Conservation (phyloP, 208 protist species). For the Acanthamoeba lenticulata region DNA sequence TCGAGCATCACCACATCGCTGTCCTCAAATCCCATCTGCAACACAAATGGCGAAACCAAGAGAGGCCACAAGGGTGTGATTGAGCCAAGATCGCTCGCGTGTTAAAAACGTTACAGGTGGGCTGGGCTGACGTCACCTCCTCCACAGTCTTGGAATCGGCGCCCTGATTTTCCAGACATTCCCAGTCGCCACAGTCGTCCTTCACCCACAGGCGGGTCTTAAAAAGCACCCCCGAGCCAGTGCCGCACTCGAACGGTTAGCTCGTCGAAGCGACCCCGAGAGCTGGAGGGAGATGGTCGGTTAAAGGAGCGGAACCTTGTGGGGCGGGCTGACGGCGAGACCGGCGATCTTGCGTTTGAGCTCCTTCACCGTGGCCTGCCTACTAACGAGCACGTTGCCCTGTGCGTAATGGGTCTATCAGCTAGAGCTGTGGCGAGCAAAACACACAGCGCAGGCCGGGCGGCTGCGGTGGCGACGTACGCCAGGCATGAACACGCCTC, state of each 20-base stretch:
- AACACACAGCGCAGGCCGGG: no score
- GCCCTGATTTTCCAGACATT: neutral
- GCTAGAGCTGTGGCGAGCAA: no score
- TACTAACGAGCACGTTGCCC: neutral
- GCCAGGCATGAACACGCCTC: neutral
- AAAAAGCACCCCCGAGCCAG: no score
- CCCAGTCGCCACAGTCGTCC: neutral
- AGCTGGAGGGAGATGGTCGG: neutral
- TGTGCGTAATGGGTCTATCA: neutral
- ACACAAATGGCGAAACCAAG: no score
- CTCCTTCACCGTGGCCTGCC: constrained; percentile 17
- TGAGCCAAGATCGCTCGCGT: no score
- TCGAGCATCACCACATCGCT: neutral
- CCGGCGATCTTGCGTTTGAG: neutral
- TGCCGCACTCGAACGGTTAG: neutral
- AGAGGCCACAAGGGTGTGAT: no score
- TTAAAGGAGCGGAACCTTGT: neutral
- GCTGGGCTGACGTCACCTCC: no score
- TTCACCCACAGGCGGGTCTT: neutral
- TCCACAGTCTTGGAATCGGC: neutral
- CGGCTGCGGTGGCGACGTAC: neutral
- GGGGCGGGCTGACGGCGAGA: neutral
- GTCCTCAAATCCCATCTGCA: neutral
- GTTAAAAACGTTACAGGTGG: no score
- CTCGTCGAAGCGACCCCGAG: neutral